phyloP scores from a whole-genome alignment of 805 yeast genomes.

The Spathaspora hagerdaliae region DNA sequence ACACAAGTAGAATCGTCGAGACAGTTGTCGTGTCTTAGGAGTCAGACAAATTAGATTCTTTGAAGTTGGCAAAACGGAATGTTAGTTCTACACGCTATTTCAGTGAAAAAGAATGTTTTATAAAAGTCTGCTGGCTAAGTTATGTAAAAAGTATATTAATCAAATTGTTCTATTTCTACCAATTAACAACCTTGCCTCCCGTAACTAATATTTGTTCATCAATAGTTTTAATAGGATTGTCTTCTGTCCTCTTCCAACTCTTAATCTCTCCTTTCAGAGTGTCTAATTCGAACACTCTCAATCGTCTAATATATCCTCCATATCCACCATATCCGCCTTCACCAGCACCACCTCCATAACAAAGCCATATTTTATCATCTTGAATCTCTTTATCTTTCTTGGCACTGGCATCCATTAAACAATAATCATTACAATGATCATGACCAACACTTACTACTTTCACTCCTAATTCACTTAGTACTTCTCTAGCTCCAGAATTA shows the following conservation, averaged over 20 bases:
- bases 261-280: constrained; percentile 40
- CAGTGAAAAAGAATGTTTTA: too few relatives aligned
- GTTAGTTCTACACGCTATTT: too few relatives aligned
- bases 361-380: constrained; percentile 62
- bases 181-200: constrained; percentile 31
- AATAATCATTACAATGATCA: constrained; percentile 93
- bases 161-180: not conserved
- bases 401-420: constrained; percentile 49
- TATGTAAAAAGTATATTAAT: too few relatives aligned
- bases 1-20: too few relatives aligned
- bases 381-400: constrained; percentile 16
- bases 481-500: constrained; percentile 62
- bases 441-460: constrained; percentile 82
- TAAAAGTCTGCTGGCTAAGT: too few relatives aligned
- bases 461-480: constrained; percentile 65
- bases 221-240: constrained; percentile 38
- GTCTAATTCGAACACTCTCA: constrained; percentile 70
- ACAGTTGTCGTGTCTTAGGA: too few relatives aligned
- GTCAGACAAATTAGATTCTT: too few relatives aligned
- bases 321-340: constrained; percentile 97
- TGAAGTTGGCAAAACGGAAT: too few relatives aligned
- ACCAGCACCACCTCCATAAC: constrained; percentile 92
- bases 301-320: constrained; percentile 78
- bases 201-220: constrained; percentile 51
- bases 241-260: constrained; percentile 74